A percentile compares a stretch with the other conserved stretches of the same genome.
Evolutionary conservation across 2,329 filamentous ascomycete genomes (phyloP).

Genomic region (Hypoxylon sp.): DNA sequence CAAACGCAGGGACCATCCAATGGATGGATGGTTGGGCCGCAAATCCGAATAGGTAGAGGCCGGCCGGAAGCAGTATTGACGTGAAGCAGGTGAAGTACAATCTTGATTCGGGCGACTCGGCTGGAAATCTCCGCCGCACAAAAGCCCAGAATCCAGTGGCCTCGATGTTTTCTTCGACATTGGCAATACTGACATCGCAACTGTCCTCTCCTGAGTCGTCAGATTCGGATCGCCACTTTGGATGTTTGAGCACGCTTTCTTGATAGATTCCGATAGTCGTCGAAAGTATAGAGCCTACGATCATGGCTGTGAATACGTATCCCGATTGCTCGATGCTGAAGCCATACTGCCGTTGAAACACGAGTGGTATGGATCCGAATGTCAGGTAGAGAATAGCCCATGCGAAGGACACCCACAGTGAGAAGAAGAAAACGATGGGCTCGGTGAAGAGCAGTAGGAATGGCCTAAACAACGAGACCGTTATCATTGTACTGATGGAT

Average conservation of each 20-base stretch:
- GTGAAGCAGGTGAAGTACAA: conserved; percentile 88
- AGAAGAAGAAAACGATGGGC: conserved; percentile 86
- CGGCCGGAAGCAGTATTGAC: conserved; percentile 79
- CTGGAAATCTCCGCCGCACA: conserved; percentile 60
- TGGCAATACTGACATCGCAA: conserved; percentile 43
- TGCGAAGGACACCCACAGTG: conserved; percentile 87
- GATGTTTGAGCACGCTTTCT: conserved; percentile 71
- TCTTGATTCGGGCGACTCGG: conserved; percentile 77
- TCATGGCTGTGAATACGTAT: conserved; percentile 80
- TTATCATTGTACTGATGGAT: conserved; percentile 76
- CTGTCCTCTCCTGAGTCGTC: conserved; percentile 49
- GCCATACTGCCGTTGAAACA: conserved; percentile 75
- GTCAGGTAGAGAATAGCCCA: conserved; percentile 92
- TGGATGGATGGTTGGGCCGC: conserved; percentile 71
- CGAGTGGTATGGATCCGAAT: conserved; percentile 82
- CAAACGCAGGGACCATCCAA: conserved; percentile 79
- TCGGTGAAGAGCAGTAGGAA: conserved; percentile 83
- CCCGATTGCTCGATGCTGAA: conserved; percentile 77
- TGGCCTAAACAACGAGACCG: conserved; percentile 79
- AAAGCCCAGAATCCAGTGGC: conserved; percentile 59
- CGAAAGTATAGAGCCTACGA: conserved; percentile 73
- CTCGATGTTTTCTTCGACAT: conserved; percentile 20
- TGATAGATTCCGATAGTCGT: conserved; percentile 79
- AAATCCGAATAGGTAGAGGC: conserved; percentile 86
- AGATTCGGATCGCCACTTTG: conserved; percentile 53